A percentile compares a stretch with the other conserved stretches of the same genome.
Conservation (phyloP, 176 grass and related monocot species). For the Eremochloa ophiuroides region DNA sequence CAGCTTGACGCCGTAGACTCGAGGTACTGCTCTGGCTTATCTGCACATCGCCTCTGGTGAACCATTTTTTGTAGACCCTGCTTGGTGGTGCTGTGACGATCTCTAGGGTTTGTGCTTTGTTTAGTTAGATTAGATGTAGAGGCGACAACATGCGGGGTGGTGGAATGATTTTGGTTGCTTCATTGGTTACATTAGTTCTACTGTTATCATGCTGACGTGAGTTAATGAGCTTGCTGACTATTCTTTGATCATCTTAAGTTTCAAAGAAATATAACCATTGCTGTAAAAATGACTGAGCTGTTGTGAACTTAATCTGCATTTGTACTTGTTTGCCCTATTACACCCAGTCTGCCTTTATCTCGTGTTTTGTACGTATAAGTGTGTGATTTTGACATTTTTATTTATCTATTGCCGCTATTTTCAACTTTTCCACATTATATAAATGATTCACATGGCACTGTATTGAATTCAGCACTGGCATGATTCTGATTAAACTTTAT, state of each 20-base stretch:
- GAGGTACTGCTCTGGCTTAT: slow-evolving; percentile 27
- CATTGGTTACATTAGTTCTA: neutral
- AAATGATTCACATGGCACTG: neutral
- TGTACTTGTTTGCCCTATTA: neutral
- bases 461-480: neutral
- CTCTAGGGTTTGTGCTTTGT: slow-evolving; percentile 16
- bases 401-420: neutral
- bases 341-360: no score
- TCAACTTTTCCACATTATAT: neutral
- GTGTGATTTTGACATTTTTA: neutral
- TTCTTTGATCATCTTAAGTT: neutral
- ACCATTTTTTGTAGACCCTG: neutral
- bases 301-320: neutral
- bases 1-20: slow-evolving; percentile 22
- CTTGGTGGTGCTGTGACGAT: neutral
- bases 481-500: neutral
- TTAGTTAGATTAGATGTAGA: neutral
- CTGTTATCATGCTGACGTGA: neutral
- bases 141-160: neutral
- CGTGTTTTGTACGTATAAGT: neutral
- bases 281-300: neutral
- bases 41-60: neutral
- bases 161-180: neutral
- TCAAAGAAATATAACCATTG: neutral
- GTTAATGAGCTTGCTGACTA: neutral